phyloP scores from a whole-genome alignment of 352 stramenopile genomes.

The Phytophthora cactorum region DNA sequence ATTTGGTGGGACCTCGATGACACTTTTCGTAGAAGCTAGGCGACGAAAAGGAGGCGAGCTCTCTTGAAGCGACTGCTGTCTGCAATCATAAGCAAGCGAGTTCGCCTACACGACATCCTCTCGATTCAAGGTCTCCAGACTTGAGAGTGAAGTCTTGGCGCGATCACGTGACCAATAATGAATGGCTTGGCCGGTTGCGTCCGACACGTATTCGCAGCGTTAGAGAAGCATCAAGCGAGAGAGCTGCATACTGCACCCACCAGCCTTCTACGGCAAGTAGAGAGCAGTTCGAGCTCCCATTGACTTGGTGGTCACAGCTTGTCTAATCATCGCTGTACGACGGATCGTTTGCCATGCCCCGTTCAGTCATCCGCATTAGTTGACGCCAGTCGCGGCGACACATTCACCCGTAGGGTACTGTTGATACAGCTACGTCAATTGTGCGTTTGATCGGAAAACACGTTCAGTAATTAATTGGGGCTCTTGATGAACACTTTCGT shows the following conservation, averaged over 20 bases:
- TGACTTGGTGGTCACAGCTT: slow-evolving; percentile 1
- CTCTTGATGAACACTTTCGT: slow-evolving; percentile 1
- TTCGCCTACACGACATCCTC: slow-evolving; percentile 10
- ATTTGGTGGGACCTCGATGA: slow-evolving; percentile 20
- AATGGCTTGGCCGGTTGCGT: neutral
- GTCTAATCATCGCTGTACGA: slow-evolving; percentile 9
- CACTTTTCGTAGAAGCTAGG: slow-evolving; percentile 17
- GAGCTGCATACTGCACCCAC: slow-evolving; percentile 6
- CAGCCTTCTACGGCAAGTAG: slow-evolving; percentile 19
- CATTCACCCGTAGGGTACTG: neutral
- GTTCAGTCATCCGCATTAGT: slow-evolving; percentile 7
- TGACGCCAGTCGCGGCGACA: neutral
- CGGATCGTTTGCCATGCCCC: neutral
- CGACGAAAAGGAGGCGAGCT: slow-evolving; percentile 5
- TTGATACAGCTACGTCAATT: neutral
- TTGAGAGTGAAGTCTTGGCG: neutral
- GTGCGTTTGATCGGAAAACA: neutral
- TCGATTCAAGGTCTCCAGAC: slow-evolving; percentile 6
- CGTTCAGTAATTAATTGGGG: neutral
- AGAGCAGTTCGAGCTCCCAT: neutral
- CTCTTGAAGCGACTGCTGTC: slow-evolving; percentile 13
- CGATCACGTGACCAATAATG: slow-evolving; percentile 19
- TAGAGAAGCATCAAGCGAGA: slow-evolving; percentile 3
- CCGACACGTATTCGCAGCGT: neutral
- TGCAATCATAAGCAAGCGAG: slow-evolving; percentile 19